These are phyloP conservation scores for Pigoraptor vietnamica DNA, from an alignment of 78 protist genomes.

Conservation along the genomic window DNA sequence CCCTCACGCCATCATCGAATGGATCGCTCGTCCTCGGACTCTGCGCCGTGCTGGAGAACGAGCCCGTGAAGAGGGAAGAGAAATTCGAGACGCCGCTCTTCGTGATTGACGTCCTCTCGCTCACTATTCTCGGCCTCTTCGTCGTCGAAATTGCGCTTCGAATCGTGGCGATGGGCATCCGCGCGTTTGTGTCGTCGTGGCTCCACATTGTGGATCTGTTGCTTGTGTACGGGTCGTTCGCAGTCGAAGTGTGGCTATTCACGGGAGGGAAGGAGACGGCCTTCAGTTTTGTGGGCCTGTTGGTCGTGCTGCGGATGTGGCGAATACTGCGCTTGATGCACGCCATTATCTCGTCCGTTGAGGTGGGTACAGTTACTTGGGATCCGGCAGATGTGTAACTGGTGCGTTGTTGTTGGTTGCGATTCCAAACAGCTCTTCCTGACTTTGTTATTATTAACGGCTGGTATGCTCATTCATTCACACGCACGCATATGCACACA, in stretches of 20 bases:
- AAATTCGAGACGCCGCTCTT: neutral
- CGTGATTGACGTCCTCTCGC: neutral
- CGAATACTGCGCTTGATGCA: neutral
- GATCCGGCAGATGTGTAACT: too few species aligned
- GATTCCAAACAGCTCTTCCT: too few species aligned
- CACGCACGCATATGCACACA: too few species aligned
- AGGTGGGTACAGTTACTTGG: neutral
- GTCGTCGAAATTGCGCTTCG: neutral
- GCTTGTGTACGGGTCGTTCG: neutral
- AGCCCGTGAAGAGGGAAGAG: too few species aligned
- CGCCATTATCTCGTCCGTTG: neutral
- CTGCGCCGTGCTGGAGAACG: too few species aligned
- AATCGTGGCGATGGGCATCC: neutral
- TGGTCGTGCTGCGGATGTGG: neutral
- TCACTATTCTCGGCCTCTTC: neutral
- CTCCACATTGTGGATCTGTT: neutral
- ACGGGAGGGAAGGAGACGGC: neutral
- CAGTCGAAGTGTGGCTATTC: neutral
- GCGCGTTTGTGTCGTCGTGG: neutral
- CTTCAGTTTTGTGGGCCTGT: neutral
- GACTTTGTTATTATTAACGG: too few species aligned
- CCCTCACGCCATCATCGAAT: too few species aligned
- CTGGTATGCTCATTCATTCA: too few species aligned
- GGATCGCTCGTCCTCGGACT: too few species aligned
- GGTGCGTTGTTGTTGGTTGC: too few species aligned